Evolutionary conservation across 441 rosid species (phyloP).

Genomic region (Erodium texanum): DNA sequence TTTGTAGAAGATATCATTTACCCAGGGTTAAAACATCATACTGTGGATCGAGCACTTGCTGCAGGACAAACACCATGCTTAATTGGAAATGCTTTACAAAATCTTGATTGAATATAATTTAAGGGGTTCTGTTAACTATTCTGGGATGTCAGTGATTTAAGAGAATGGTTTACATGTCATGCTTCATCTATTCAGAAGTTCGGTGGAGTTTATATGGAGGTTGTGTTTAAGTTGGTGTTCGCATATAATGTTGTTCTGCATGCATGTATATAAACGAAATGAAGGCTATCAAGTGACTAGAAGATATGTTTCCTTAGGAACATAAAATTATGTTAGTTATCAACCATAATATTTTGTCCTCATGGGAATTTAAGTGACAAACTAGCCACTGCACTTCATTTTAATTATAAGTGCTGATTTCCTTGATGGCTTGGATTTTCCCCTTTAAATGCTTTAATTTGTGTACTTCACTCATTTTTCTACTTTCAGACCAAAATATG

Average conservation of each 20-base stretch:
- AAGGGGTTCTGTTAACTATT: background rate
- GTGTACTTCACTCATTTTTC: slow-evolving; percentile 16
- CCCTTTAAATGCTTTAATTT: slow-evolving; percentile 10
- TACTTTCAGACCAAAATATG: slow-evolving; percentile 65
- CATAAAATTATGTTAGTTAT: background rate
- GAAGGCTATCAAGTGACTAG: background rate
- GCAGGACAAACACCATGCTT: background rate
- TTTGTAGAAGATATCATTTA: background rate
- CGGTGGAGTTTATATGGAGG: background rate
- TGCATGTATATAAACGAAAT: background rate
- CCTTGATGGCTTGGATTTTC: background rate
- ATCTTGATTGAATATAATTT: background rate
- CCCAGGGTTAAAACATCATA: background rate
- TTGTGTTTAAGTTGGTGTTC: background rate
- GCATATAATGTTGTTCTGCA: background rate
- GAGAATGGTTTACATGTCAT: background rate
- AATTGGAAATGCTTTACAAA: background rate
- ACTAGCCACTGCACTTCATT: background rate
- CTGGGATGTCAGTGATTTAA: background rate
- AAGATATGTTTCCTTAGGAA: background rate
- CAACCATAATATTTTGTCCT: background rate
- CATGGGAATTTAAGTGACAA: background rate
- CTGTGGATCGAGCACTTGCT: background rate
- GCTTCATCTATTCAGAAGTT: background rate
- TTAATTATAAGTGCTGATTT: background rate